These are phyloP conservation scores for Fallopia convolvulus DNA, from an alignment of 148 eudicot species.

Conservation along the genomic window DNA sequence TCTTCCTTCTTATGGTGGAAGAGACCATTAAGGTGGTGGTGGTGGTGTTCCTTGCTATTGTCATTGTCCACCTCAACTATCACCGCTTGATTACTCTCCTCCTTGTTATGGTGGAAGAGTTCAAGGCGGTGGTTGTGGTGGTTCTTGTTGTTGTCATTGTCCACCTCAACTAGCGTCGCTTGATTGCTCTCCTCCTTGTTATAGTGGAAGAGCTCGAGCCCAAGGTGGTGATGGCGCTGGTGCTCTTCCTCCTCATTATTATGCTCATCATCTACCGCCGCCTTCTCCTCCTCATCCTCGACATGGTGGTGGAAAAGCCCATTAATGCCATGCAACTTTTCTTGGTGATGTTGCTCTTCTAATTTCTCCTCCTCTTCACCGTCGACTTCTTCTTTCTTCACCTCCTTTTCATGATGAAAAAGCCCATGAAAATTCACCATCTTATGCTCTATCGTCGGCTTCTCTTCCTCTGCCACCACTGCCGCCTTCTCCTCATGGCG, in stretches of 20 bases:
- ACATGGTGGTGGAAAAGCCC: constrained; percentile 1
- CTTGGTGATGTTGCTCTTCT: not conserved
- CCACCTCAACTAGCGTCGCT: not conserved
- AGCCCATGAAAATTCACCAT: not conserved
- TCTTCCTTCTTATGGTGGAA: not conserved
- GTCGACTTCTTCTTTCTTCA: not conserved
- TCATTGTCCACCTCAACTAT: not conserved
- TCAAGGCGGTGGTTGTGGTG: no score
- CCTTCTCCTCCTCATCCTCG: not conserved
- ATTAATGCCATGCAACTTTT: not conserved
- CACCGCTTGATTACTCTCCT: not conserved
- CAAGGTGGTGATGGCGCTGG: not conserved
- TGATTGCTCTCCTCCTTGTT: not conserved
- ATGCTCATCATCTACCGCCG: not conserved
- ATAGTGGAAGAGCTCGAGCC: not conserved
- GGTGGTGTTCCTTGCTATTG: not conserved
- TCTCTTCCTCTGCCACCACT: not conserved
- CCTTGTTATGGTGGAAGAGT: not conserved
- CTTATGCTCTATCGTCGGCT: not conserved
- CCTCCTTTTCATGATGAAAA: not conserved
- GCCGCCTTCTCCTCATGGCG: not conserved
- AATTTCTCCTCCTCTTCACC: not conserved
- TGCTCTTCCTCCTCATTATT: not conserved
- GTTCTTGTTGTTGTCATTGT: not conserved
- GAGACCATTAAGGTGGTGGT: not conserved